A percentile compares a stretch with the other conserved stretches of the same genome.
Evolutionary conservation across 495 filamentous ascomycete genomes (phyloP).

Genomic region (Xylaria scruposa): DNA sequence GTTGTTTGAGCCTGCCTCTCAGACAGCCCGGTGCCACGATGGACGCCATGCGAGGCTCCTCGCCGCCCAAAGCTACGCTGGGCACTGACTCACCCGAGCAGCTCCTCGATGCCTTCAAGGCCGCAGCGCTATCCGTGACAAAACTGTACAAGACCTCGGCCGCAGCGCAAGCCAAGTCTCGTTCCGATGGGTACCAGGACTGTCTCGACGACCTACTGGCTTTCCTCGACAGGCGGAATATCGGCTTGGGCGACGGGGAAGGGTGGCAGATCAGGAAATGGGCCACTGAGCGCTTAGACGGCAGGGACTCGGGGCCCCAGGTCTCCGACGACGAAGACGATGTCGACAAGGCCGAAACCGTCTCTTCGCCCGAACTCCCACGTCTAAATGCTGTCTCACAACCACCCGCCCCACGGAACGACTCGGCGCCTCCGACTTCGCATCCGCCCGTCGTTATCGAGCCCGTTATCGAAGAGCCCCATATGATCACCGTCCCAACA

Average conservation of each 20-base stretch:
- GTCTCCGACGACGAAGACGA: constrained; percentile 80
- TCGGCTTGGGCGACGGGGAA: constrained; percentile 79
- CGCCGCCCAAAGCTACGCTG: constrained; percentile 34
- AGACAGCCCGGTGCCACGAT: constrained; percentile 17
- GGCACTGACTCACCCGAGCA: constrained; percentile 71
- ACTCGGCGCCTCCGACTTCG: constrained; percentile 44
- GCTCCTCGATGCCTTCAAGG: constrained; percentile 86
- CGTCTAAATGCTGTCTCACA: constrained; percentile 57
- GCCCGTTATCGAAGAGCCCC: constrained; percentile 38
- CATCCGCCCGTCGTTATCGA: constrained; percentile 40
- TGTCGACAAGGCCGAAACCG: constrained; percentile 58
- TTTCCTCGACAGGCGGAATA: constrained; percentile 81
- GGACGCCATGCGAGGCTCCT: constrained; percentile 42
- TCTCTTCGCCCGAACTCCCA: constrained; percentile 66
- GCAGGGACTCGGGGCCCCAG: constrained; percentile 51
- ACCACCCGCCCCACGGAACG: constrained; percentile 45
- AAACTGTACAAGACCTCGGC: constrained; percentile 93
- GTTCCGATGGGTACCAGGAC: constrained; percentile 86
- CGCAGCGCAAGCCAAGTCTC: constrained; percentile 73
- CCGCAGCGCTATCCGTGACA: constrained; percentile 91
- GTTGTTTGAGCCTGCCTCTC: constrained; percentile 1
- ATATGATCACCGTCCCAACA: constrained; percentile 45
- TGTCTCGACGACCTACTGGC: constrained; percentile 86
- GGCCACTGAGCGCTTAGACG: constrained; percentile 80
- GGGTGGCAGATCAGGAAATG: constrained; percentile 82